phyloP scores from a whole-genome alignment of 441 rosid species.

The Erodium moschatum region DNA sequence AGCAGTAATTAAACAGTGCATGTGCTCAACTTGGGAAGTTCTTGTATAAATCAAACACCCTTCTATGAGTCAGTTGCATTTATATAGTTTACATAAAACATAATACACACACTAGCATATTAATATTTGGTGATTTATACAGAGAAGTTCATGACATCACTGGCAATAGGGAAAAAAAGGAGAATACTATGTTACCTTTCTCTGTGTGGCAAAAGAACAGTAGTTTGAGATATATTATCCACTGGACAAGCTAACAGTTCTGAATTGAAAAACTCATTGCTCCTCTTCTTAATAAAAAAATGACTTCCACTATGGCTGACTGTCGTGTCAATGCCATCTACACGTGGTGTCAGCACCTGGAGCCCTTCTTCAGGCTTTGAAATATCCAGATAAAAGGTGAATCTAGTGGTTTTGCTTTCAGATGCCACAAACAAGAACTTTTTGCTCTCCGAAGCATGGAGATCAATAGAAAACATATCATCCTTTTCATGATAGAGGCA shows the following conservation, averaged over 20 bases:
- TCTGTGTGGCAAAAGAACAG: constrained; percentile 64
- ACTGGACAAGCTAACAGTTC: constrained; percentile 61
- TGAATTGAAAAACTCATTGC: constrained; percentile 64
- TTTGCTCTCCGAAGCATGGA: constrained; percentile 66
- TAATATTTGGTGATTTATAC: constrained; percentile 7
- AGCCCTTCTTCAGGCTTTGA: constrained; percentile 63
- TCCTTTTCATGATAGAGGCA: constrained; percentile 85
- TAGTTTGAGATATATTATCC: constrained; percentile 46
- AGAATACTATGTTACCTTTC: constrained; percentile 42
- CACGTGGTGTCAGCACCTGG: constrained; percentile 61
- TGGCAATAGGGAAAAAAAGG: background rate
- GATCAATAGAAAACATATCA: constrained; percentile 63
- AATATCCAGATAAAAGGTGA: constrained; percentile 51
- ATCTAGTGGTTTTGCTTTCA: constrained; percentile 62
- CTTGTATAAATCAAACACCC: background rate
- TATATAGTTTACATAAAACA: background rate
- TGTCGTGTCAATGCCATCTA: constrained; percentile 53
- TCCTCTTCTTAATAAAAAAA: constrained; percentile 63
- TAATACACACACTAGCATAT: constrained; percentile 3
- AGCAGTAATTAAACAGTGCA: background rate
- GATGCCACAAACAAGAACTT: constrained; percentile 60
- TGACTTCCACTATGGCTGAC: constrained; percentile 77
- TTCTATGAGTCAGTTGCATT: background rate
- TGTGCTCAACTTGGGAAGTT: constrained; percentile 1
- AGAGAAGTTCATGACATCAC: background rate